Evolutionary conservation across 2,329 filamentous ascomycete genomes (phyloP), one percentile per base, ranked within the genome.

Genomic region (Aspergillus sp.): DNA sequence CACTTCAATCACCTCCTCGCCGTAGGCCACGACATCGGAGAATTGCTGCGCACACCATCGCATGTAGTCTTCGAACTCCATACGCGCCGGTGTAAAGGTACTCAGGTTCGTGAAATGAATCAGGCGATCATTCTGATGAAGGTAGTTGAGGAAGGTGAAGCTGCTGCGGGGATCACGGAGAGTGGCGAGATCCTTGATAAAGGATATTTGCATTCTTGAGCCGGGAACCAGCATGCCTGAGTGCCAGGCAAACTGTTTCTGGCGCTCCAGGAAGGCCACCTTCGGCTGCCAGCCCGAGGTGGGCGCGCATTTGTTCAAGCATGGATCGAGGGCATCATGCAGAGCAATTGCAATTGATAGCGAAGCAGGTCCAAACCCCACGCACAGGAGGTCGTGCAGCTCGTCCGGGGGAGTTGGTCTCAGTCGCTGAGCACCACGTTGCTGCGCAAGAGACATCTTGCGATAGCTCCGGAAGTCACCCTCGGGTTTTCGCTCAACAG

Each of bases 181-280:
- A 3, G 91, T 95, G 3, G 93, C 93, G 74, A 98, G 85, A 71
- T 98, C 93, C 78, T 98, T 98, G 78, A 98, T 84, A 79, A 96
- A 98, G 9, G 91, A 96, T 66, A 98, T 98, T 73, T 98, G 93
- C 93, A 98, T 98, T 77, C 89, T 92, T 52, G 93, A 90, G 5
- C 92, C 93, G 0, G 92, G 91, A 3, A 98, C 84, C 58, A 97
- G 85, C 93, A 98, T 98, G 58, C 93, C 93, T 0, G 91, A 87
- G 74, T 98, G 93, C 93, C 93, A 98, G 57, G 89, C 86, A 70
- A 98, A 98, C 48, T 82, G 78, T 32, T 80, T 70, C 76, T 98
- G 93, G 74, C 90, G 89, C 79, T 98, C 93, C 22, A 98, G 77
- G 75, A 97, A 98, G 44, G 90, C 83, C 3, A 96, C 87, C 71